Evolutionary conservation across 2,329 filamentous ascomycete genomes (phyloP), one percentile per base, ranked within the genome.

Genomic region (Monosporascus sp.): DNA sequence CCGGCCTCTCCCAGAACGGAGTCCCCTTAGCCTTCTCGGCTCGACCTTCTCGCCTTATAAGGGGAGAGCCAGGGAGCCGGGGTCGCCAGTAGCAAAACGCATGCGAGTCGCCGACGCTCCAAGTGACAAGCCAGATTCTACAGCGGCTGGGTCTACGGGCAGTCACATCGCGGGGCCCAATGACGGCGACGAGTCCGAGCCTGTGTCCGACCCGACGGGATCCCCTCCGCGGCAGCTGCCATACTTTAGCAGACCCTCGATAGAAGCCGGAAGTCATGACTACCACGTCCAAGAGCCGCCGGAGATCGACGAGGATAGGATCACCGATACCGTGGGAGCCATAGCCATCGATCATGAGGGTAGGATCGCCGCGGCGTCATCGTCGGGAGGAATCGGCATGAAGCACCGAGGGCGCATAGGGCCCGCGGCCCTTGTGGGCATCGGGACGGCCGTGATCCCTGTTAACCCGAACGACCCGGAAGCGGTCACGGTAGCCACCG

Each of bases 381-480:
- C 94, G 2, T 99, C 95, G 17, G 94, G 94, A 6, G 94, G 94
- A 1, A 99, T 99, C 67, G 93, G 94, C 27, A 97, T 99, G 93
- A 99, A 99, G 68, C 92, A 96, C 69, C 84, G 85, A 55, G 95
- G 94, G 6, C 87, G 94, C 37, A 82, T 96, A 57, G 95, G 94
- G 0, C 94, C 94, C 34, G 95, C 94, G 36, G 94, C 94, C 20
- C 79, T 99, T 17, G 89, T 97, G 15, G 93, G 94, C 7, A 84
- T 97, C 50, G 94, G 94, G 52, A 93, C 91, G 20, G 88, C 90
- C 37, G 87, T 99, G 27, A 82, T 97, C n/a, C 93, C 93, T 2
- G 76, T 78, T 25, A 84, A 91, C 56, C 75, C 81, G 2, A 78
- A 82, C 31, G 92, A 97, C 64, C 74, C 81, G 6, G 83, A 89